Conservation (phyloP, 768 basidiomycete genomes). For the Hericium coralloides region DNA sequence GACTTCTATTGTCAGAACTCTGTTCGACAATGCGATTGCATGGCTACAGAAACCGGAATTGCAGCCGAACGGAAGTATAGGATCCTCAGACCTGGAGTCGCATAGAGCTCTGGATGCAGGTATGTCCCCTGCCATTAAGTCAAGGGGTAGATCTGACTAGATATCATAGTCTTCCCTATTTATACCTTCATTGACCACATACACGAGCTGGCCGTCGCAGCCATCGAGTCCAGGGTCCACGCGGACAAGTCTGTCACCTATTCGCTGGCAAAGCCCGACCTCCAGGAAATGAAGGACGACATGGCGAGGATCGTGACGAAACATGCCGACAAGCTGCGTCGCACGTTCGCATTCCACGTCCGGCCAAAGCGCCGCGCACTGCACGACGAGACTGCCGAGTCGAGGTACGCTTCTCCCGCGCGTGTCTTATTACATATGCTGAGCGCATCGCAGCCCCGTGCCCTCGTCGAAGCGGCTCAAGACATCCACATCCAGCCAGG, state of each 20-base stretch:
- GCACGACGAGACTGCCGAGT: constrained; percentile 9
- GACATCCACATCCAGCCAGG: constrained; percentile 4
- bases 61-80: constrained; percentile 5
- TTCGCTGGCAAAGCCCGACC: constrained; percentile 9
- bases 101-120: constrained; percentile 6
- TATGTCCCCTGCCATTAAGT: not conserved
- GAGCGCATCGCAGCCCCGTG: constrained; percentile 1
- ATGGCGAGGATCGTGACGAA: constrained; percentile 5
- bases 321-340: constrained; percentile 6
- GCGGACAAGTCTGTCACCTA: constrained; percentile 9
- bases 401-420: constrained; percentile 2
- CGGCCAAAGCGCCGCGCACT: constrained; percentile 12
- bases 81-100: constrained; percentile 4
- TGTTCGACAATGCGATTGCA: constrained; percentile 6
- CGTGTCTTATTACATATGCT: not conserved
- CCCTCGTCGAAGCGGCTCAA: constrained; percentile 13
- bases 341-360: constrained; percentile 7
- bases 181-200: constrained; percentile 7
- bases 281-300: constrained; percentile 7
- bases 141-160: not conserved
- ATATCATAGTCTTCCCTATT: constrained; percentile 8
- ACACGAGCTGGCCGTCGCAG: constrained; percentile 6
- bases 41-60: constrained; percentile 10
- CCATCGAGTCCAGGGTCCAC: constrained; percentile 6
- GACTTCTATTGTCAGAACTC: not conserved